Conservation (phyloP, 805 yeast genomes). For the Maudiozyma bulderi region DNA sequence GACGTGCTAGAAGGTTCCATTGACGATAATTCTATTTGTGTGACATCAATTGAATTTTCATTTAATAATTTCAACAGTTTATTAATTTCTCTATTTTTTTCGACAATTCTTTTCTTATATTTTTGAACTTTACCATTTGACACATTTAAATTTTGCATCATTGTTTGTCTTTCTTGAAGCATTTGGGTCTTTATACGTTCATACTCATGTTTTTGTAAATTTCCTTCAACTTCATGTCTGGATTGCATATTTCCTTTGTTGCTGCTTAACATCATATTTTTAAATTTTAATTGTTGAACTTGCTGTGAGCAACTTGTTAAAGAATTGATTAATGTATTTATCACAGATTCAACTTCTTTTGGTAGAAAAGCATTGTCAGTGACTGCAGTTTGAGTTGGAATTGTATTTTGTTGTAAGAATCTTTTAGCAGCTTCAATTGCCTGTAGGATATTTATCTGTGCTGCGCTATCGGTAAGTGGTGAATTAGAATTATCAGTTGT, state of each 20-base stretch:
- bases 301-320: constrained; percentile 22
- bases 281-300: constrained; percentile 29
- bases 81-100: constrained; percentile 37
- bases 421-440: constrained; percentile 6
- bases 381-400: not conserved
- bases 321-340: constrained; percentile 14
- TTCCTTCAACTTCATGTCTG: constrained; percentile 23
- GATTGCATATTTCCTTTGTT: constrained; percentile 16
- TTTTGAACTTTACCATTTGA: constrained; percentile 38
- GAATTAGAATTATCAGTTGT: not conserved
- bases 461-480: not conserved
- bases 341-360: constrained; percentile 1
- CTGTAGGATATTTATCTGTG: not conserved
- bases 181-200: constrained; percentile 27
- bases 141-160: constrained; percentile 31
- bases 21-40: constrained; percentile 5
- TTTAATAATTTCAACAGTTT: constrained; percentile 30
- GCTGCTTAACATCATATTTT: constrained; percentile 32
- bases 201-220: constrained; percentile 26
- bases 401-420: constrained; percentile 5
- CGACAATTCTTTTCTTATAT: constrained; percentile 34
- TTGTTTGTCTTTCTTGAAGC: constrained; percentile 27
- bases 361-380: not conserved
- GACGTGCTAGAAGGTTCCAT: constrained; percentile 7
- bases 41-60: constrained; percentile 9